A percentile compares a stretch with the other conserved stretches of the same genome.
These are phyloP conservation scores for Zygosaccharomyces rouxii DNA, from an alignment of 805 yeast genomes.

Conservation along the genomic window DNA sequence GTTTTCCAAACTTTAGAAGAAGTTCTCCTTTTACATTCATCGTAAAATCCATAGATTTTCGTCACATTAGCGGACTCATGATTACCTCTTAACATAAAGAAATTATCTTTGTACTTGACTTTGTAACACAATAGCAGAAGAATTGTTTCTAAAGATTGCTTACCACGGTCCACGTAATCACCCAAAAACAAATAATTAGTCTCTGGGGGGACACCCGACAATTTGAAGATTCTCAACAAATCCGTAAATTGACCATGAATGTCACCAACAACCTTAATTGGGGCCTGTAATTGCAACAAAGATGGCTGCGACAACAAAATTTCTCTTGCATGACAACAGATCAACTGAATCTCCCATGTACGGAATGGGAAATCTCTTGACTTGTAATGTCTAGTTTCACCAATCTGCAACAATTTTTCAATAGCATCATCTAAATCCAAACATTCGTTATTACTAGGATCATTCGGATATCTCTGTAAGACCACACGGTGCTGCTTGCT, in stretches of 20 bases:
- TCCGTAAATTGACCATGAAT: slow-evolving; percentile 97
- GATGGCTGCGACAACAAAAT: slow-evolving; percentile 63
- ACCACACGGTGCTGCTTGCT: slow-evolving; percentile 19
- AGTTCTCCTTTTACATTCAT: slow-evolving; percentile 92
- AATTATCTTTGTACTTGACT: slow-evolving; percentile 93
- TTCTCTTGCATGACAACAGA: slow-evolving; percentile 55
- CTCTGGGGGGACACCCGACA: slow-evolving; percentile 94
- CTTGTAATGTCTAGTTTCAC: slow-evolving; percentile 39
- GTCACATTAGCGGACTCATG: slow-evolving; percentile 98
- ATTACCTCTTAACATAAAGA: slow-evolving; percentile 88
- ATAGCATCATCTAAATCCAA: slow-evolving; percentile 60
- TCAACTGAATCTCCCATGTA: slow-evolving; percentile 49
- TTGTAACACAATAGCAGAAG: slow-evolving; percentile 83
- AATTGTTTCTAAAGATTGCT: slow-evolving; percentile 91
- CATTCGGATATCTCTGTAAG: slow-evolving; percentile 31
- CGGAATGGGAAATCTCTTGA: slow-evolving; percentile 45
- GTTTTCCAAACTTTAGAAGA: slow-evolving; percentile 89
- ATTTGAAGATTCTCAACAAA: slow-evolving; percentile 80
- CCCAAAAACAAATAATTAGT: slow-evolving; percentile 91
- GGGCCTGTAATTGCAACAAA: slow-evolving; percentile 61
- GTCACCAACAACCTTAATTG: slow-evolving; percentile 84
- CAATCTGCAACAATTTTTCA: slow-evolving; percentile 52
- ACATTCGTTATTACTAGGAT: slow-evolving; percentile 25
- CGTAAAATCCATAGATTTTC: slow-evolving; percentile 94
- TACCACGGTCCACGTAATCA: slow-evolving; percentile 96